These are phyloP conservation scores for Cucurbita argyrosperma DNA, from an alignment of 306 rosid species.

Conservation along the genomic window DNA sequence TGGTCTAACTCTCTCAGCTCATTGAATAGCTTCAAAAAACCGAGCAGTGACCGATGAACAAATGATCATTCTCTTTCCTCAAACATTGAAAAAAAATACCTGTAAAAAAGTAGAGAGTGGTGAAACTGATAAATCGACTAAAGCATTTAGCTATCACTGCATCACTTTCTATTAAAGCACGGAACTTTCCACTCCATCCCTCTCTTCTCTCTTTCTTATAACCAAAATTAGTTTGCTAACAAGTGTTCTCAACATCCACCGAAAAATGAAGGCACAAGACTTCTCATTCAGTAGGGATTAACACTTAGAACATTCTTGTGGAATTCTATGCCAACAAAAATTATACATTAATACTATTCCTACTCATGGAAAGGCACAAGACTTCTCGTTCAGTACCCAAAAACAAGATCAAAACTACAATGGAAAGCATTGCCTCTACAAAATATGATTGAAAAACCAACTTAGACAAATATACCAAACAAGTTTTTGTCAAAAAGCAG, in stretches of 20 bases:
- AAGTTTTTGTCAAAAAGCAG: not conserved
- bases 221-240: not conserved
- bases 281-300: no score
- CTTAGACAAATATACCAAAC: not conserved
- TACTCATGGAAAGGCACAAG: not conserved
- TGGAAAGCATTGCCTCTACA: not conserved
- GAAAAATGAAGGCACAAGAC: not conserved
- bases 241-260: not conserved
- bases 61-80: not conserved
- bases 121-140: not conserved
- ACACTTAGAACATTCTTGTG: not conserved
- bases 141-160: not conserved
- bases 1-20: slow-evolving; percentile 4
- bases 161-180: not conserved
- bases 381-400: not conserved
- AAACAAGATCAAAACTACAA: not conserved
- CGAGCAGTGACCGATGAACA: not conserved
- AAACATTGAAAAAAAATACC: not conserved
- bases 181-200: not conserved
- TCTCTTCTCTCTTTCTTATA: not conserved
- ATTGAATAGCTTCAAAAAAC: not conserved
- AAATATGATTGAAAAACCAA: not conserved
- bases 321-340: not conserved
- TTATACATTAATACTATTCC: not conserved
- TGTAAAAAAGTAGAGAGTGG: not conserved